Conservation (phyloP, 2,329 filamentous ascomycete genomes). For the Xylariaceae sp. region DNA sequence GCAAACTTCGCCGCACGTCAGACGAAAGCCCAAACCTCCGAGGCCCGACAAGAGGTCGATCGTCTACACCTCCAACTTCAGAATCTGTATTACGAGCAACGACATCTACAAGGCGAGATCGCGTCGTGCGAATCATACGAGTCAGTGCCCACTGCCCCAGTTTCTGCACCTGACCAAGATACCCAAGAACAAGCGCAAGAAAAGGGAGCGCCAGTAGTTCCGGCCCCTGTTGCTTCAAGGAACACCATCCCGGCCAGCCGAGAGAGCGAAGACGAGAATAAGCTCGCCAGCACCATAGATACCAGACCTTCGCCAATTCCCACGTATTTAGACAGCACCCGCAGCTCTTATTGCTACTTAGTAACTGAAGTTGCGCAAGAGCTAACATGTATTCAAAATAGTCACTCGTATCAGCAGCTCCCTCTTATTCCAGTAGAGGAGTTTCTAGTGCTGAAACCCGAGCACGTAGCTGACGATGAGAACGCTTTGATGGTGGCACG, state of each 20-base stretch:
- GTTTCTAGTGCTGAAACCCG: slow-evolving; percentile 78
- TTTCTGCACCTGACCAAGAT: neutral
- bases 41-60: slow-evolving; percentile 90
- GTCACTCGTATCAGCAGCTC: slow-evolving; percentile 86
- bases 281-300: neutral
- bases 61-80: slow-evolving; percentile 89
- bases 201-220: slow-evolving; percentile 18
- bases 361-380: slow-evolving; percentile 28
- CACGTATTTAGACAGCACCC: slow-evolving; percentile 1
- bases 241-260: neutral
- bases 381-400: slow-evolving; percentile 46
- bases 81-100: slow-evolving; percentile 95
- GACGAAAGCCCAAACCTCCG: slow-evolving; percentile 85
- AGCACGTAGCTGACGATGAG: slow-evolving; percentile 74
- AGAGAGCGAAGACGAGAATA: neutral
- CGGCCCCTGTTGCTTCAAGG: slow-evolving; percentile 2
- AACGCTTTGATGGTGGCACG: slow-evolving; percentile 86
- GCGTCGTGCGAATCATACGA: slow-evolving; percentile 89
- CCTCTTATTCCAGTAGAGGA: slow-evolving; percentile 85
- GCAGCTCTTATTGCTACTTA: slow-evolving; percentile 7
- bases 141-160: slow-evolving; percentile 58
- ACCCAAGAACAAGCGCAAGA: slow-evolving; percentile 4
- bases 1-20: slow-evolving; percentile 82
- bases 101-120: slow-evolving; percentile 89
- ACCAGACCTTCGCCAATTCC: neutral